phyloP scores from a whole-genome alignment of 192 early-diverging fungal genomes.

The Entomortierella beljakovae region DNA sequence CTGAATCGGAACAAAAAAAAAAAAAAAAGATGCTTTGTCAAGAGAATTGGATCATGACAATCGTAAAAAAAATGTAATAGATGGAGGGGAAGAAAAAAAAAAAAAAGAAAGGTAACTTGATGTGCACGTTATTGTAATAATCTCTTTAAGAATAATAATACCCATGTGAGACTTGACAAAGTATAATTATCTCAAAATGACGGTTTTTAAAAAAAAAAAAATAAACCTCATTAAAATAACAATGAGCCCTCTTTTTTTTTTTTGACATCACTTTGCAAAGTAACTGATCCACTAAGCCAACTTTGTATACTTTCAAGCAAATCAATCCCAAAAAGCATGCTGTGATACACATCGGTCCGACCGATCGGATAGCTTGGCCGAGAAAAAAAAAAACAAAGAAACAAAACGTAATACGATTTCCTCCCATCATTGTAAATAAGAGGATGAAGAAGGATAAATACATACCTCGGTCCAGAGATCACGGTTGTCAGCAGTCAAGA shows the following conservation, averaged over 20 bases:
- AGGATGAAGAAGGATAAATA: neutral
- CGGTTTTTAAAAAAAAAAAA: neutral
- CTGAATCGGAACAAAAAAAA: constrained; percentile 36
- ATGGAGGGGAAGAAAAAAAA: no score
- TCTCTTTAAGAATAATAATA: constrained; percentile 7
- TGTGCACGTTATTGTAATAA: constrained; percentile 19
- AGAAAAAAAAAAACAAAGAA: neutral
- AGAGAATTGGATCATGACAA: no score
- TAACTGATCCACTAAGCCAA: constrained; percentile 10
- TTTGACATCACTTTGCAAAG: constrained; percentile 9
- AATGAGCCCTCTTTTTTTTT: constrained; percentile 16
- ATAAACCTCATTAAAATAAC: neutral
- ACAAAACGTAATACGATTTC: neutral
- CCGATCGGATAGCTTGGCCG: constrained; percentile 1
- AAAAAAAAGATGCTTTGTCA: no score
- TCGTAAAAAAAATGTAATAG: no score
- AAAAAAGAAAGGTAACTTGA: no score
- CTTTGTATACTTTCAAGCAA: neutral
- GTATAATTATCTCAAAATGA: no score
- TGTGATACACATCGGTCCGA: neutral
- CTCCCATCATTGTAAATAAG: neutral
- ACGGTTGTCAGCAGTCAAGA: constrained; percentile 93
- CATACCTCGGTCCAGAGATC: constrained; percentile 90
- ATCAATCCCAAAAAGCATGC: no score
- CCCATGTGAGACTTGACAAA: no score